phyloP scores from a whole-genome alignment of 345 rosid genomes.

The Geranium brycei region DNA sequence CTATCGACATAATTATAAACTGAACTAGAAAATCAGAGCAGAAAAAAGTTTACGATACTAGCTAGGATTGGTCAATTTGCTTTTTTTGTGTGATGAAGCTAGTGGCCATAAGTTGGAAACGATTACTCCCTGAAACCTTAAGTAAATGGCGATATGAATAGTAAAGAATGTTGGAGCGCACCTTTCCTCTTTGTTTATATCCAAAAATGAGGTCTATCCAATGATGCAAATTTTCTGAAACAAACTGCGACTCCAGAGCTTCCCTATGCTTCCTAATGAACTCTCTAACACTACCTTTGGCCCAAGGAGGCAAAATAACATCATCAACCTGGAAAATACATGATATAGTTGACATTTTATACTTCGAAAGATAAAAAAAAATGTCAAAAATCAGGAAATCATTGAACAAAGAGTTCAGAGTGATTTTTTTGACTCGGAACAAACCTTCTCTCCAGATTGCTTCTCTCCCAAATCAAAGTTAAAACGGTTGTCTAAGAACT shows the following conservation, averaged over 20 bases:
- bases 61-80: too few species aligned
- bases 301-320: constrained; percentile 93
- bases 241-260: constrained; percentile 90
- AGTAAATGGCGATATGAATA: background rate
- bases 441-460: constrained; percentile 94
- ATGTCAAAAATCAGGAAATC: constrained; percentile 1
- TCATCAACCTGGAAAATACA: constrained; percentile 59
- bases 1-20: too few species aligned
- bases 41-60: too few species aligned
- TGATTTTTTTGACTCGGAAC: background rate
- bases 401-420: background rate
- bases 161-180: constrained; percentile 13
- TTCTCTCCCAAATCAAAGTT: constrained; percentile 87
- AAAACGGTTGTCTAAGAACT: constrained; percentile 78
- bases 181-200: constrained; percentile 96
- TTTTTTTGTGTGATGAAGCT: too few species aligned
- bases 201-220: constrained; percentile 99
- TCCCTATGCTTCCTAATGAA: constrained; percentile 86
- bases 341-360: background rate
- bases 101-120: too few species aligned
- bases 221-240: constrained; percentile 92
- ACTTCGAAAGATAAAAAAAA: background rate
- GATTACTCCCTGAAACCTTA: too few species aligned
- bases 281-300: constrained; percentile 83
- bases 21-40: too few species aligned